phyloP scores from a whole-genome alignment of 83 land plant genomes.

The Diphasiastrum complanatum region DNA sequence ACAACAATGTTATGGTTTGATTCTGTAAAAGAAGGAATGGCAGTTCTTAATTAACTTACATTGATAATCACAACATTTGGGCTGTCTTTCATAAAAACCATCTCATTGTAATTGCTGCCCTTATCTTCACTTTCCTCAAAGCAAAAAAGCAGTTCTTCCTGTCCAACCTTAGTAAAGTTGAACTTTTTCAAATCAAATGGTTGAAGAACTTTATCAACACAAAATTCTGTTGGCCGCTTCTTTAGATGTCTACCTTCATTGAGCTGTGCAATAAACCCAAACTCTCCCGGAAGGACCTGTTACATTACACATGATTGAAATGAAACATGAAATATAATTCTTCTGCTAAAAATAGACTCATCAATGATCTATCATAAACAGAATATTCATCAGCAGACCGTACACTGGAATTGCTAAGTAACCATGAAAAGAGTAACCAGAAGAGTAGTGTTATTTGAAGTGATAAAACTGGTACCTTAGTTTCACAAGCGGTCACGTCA shows the following conservation, averaged over 20 bases:
- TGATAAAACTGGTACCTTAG: background rate
- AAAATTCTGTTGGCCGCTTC: slow-evolving; percentile 6
- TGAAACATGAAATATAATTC: background rate
- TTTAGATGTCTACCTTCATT: slow-evolving; percentile 4
- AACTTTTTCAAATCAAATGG: background rate
- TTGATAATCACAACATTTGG: slow-evolving; percentile 87
- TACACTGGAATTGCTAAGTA: no score
- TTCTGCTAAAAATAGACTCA: background rate
- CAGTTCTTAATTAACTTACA: slow-evolving; percentile 35
- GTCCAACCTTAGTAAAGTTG: background rate
- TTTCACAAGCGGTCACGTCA: slow-evolving; percentile 4
- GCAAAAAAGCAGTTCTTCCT: background rate
- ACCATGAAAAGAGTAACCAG: background rate
- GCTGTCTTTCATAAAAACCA: slow-evolving; percentile 41
- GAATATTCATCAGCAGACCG: background rate
- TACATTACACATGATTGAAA: background rate
- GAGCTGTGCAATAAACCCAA: slow-evolving; percentile 3
- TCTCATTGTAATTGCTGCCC: no score
- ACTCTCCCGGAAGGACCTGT: slow-evolving; percentile 33
- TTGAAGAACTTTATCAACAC: slow-evolving; percentile 5
- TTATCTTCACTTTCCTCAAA: background rate
- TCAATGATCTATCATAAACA: background rate
- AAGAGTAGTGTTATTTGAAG: background rate
- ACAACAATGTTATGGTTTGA: no score
- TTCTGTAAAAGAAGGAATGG: background rate